These are phyloP conservation scores for Solanum chmielewskii DNA, from an alignment of 257 asterid species.

Conservation along the genomic window DNA sequence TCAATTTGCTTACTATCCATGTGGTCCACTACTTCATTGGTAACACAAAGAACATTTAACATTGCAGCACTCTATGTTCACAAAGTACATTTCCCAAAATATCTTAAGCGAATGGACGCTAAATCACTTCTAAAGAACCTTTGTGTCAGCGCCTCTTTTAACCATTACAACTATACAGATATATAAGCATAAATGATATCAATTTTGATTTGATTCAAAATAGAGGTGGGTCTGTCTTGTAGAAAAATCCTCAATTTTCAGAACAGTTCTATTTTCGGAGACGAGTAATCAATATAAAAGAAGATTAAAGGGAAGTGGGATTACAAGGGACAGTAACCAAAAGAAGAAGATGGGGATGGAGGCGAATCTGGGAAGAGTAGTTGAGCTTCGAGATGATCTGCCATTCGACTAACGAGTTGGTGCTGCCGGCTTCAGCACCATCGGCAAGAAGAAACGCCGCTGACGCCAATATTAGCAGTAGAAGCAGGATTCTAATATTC, in stretches of 20 bases:
- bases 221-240: not conserved
- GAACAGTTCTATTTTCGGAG: not conserved
- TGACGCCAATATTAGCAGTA: not conserved
- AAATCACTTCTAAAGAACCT: not conserved
- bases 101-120: not conserved
- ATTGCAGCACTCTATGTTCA: not conserved
- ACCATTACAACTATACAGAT: not conserved
- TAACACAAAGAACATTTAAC: not conserved
- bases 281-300: not conserved
- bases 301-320: not conserved
- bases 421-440: constrained; percentile 9
- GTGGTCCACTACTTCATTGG: not conserved
- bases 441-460: not conserved
- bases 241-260: not conserved
- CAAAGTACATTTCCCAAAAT: not conserved
- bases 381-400: constrained; percentile 48
- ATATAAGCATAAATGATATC: not conserved
- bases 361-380: constrained; percentile 60
- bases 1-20: not conserved
- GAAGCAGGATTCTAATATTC: not conserved
- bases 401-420: constrained; percentile 36
- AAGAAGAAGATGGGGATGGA: constrained; percentile 57
- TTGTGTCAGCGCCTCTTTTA: not conserved
- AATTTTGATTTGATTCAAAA: not conserved
- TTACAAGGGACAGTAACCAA: constrained; percentile 84